Conservation (phyloP, 306 rosid species). For the Ormosia emarginata region DNA sequence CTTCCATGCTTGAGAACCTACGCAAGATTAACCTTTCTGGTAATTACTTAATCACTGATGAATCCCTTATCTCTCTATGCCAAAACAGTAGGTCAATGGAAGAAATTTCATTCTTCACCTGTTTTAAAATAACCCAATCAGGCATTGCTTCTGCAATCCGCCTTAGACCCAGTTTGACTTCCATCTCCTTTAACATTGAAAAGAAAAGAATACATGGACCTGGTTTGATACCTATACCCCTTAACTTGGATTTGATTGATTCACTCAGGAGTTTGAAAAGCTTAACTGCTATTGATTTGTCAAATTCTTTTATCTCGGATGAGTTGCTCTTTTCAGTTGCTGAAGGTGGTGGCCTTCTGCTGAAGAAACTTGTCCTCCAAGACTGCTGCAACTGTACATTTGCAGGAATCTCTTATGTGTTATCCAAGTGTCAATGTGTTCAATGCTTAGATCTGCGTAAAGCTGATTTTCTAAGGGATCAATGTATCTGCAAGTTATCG, state of each 20-base stretch:
- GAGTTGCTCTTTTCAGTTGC: constrained; percentile 55
- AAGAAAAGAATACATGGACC: constrained; percentile 33
- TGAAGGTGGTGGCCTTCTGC: constrained; percentile 37
- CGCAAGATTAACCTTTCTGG: constrained; percentile 66
- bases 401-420: constrained; percentile 44
- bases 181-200: constrained; percentile 39
- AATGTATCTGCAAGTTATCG: constrained; percentile 47
- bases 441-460: constrained; percentile 53
- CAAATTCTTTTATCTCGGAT: constrained; percentile 46
- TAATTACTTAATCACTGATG: constrained; percentile 49
- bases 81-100: constrained; percentile 40
- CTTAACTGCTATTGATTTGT: constrained; percentile 46
- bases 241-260: constrained; percentile 22
- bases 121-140: constrained; percentile 43
- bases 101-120: constrained; percentile 44
- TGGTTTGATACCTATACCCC: constrained; percentile 23
- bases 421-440: constrained; percentile 43
- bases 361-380: constrained; percentile 56
- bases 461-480: constrained; percentile 46
- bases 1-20: constrained; percentile 46
- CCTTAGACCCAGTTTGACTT: constrained; percentile 41
- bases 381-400: constrained; percentile 41
- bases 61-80: constrained; percentile 44
- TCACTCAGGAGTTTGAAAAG: constrained; percentile 31
- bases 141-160: constrained; percentile 52